phyloP scores from a whole-genome alignment of 1,284 basidiomycete genomes.

The Pseudozyma hubeiensis region DNA sequence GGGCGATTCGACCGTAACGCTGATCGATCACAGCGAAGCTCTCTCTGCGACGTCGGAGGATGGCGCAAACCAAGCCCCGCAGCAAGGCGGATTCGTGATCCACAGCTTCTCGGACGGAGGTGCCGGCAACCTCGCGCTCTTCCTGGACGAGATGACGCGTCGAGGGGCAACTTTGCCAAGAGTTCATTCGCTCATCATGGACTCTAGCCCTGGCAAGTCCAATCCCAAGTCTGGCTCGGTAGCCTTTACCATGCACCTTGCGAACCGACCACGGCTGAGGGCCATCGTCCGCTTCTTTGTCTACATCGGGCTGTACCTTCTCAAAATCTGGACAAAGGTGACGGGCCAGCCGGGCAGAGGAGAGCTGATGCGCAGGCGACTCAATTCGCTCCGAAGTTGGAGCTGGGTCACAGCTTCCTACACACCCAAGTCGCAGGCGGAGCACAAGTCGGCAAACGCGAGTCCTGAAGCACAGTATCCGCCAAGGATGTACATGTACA shows the following conservation, averaged over 20 bases:
- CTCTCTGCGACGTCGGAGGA: slow-evolving; percentile 12
- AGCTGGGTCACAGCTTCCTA: slow-evolving; percentile 43
- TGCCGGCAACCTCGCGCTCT: slow-evolving; percentile 46
- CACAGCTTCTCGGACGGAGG: slow-evolving; percentile 62
- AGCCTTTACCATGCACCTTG: slow-evolving; percentile 58
- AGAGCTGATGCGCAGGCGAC: slow-evolving; percentile 41
- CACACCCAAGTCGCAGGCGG: slow-evolving; percentile 2
- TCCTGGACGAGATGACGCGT: slow-evolving; percentile 37
- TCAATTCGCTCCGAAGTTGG: slow-evolving; percentile 53
- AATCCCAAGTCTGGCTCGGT: slow-evolving; percentile 40
- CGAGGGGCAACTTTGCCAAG: slow-evolving; percentile 11
- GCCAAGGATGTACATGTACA: slow-evolving; percentile 61
- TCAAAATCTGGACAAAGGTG: slow-evolving; percentile 37
- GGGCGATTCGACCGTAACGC: slow-evolving; percentile 44
- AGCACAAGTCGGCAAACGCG: neutral
- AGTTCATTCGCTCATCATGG: slow-evolving; percentile 50
- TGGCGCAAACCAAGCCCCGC: slow-evolving; percentile 1
- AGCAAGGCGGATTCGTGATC: slow-evolving; percentile 25
- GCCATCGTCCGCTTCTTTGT: slow-evolving; percentile 35
- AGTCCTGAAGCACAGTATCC: slow-evolving; percentile 18
- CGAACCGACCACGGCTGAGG: slow-evolving; percentile 39
- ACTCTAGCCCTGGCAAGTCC: slow-evolving; percentile 55
- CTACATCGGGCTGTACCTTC: slow-evolving; percentile 37
- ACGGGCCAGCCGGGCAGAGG: slow-evolving; percentile 35
- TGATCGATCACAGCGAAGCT: slow-evolving; percentile 40